A percentile compares a stretch with the other conserved stretches of the same genome.
Evolutionary conservation across 2,329 filamentous ascomycete species (phyloP).

Genomic region (Verticillium tricorpus): DNA sequence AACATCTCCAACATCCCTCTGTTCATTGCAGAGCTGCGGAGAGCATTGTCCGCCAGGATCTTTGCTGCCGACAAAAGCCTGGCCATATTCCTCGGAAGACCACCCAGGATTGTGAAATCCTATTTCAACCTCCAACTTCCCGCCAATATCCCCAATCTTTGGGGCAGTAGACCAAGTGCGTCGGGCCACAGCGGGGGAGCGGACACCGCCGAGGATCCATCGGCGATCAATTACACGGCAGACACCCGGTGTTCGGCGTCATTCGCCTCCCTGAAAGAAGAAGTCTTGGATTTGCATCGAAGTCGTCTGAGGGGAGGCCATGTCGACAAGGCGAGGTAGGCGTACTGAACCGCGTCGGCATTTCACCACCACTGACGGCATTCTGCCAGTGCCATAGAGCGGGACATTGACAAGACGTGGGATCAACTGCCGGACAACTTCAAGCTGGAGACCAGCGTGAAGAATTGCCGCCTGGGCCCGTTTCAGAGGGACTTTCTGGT

Average conservation of each 20-base stretch:
- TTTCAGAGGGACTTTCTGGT: conserved; percentile 11
- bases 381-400: conserved; percentile 6
- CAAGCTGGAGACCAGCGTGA: conserved; percentile 5
- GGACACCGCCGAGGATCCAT: too few species aligned
- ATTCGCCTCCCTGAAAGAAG: conserved; percentile 12
- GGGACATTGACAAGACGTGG: conserved; percentile 10
- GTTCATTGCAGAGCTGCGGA: conserved; percentile 35
- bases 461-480: conserved; percentile 2
- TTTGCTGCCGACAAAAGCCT: conserved; percentile 43
- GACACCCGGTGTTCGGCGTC: conserved; percentile 11
- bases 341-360: too few species aligned
- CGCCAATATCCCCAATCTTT: not conserved
- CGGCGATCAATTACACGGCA: not conserved
- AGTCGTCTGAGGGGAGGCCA: not conserved
- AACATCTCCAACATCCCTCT: conserved; percentile 21
- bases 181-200: too few species aligned
- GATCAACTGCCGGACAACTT: conserved; percentile 8
- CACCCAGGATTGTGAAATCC: conserved; percentile 37
- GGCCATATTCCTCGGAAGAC: conserved; percentile 44
- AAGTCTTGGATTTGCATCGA: conserved; percentile 7
- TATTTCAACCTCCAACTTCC: conserved; percentile 31
- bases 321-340: not conserved
- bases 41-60: conserved; percentile 32
- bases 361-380: not conserved
- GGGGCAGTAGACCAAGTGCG: not conserved